phyloP scores from a whole-genome alignment of 1,139 yeast genomes.

The Saccharomycopsis crataegensis region DNA sequence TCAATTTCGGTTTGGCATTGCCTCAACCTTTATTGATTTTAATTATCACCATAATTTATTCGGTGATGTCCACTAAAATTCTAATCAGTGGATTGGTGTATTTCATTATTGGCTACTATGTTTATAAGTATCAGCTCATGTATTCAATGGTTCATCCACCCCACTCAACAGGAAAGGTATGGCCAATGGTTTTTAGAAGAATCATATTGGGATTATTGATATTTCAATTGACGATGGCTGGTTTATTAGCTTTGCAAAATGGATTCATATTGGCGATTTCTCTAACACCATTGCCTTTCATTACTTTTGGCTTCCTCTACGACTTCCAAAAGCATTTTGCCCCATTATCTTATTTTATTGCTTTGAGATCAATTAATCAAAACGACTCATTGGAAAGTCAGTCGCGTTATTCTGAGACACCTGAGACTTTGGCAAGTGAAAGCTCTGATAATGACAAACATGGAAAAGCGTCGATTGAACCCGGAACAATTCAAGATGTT shows the following conservation, averaged over 20 bases:
- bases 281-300: slow-evolving; percentile 45
- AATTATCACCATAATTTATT: slow-evolving; percentile 53
- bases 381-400: slow-evolving; percentile 22
- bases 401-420: not conserved
- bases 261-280: slow-evolving; percentile 46
- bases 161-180: slow-evolving; percentile 63
- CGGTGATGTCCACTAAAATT: slow-evolving; percentile 58
- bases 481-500: not conserved
- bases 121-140: slow-evolving; percentile 56
- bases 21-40: slow-evolving; percentile 61
- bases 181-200: slow-evolving; percentile 60
- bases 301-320: slow-evolving; percentile 43
- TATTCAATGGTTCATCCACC: slow-evolving; percentile 66
- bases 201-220: slow-evolving; percentile 50
- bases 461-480: not conserved
- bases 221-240: slow-evolving; percentile 62
- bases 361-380: slow-evolving; percentile 48
- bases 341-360: slow-evolving; percentile 54
- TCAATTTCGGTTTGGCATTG: slow-evolving; percentile 55
- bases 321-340: slow-evolving; percentile 54
- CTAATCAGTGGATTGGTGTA: slow-evolving; percentile 59
- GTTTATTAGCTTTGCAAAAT: slow-evolving; percentile 58
- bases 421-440: slow-evolving; percentile 3
- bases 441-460: not conserved
- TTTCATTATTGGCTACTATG: slow-evolving; percentile 54